Evolutionary conservation across 441 rosid genomes (phyloP).

Genomic region (Gossypium aridum): DNA sequence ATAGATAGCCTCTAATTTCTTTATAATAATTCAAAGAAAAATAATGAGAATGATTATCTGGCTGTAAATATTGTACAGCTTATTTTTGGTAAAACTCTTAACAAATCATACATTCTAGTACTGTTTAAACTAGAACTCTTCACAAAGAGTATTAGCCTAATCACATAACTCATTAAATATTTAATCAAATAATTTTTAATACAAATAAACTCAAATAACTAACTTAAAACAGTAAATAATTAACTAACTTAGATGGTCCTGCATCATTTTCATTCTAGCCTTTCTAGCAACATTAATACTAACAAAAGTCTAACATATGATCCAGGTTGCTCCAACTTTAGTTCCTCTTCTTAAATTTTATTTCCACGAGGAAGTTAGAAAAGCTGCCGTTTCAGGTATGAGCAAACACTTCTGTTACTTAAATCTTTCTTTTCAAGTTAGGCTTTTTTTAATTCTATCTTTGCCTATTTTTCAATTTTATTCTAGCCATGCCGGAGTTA

Average conservation of each 20-base stretch:
- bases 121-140: not conserved
- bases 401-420: not conserved
- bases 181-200: too few species aligned
- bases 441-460: not conserved
- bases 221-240: not conserved
- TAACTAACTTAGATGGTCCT: not conserved
- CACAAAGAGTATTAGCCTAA: not conserved
- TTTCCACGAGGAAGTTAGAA: conserved; percentile 99
- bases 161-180: not conserved
- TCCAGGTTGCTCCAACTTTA: conserved; percentile 87
- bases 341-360: conserved; percentile 98
- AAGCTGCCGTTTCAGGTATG: conserved; percentile 99
- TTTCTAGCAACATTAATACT: conserved; percentile 1
- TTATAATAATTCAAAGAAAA: not conserved
- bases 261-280: not conserved
- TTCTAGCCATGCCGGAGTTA: conserved; percentile 94
- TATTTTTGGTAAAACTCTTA: not conserved
- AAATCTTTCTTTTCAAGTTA: not conserved
- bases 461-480: not conserved
- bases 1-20: not conserved
- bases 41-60: not conserved
- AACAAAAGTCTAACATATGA: conserved; percentile 11
- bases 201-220: not conserved
- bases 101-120: not conserved
- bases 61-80: not conserved